These are phyloP conservation scores for Arabis hirsuta DNA, from an alignment of 345 rosid species.

Conservation along the genomic window DNA sequence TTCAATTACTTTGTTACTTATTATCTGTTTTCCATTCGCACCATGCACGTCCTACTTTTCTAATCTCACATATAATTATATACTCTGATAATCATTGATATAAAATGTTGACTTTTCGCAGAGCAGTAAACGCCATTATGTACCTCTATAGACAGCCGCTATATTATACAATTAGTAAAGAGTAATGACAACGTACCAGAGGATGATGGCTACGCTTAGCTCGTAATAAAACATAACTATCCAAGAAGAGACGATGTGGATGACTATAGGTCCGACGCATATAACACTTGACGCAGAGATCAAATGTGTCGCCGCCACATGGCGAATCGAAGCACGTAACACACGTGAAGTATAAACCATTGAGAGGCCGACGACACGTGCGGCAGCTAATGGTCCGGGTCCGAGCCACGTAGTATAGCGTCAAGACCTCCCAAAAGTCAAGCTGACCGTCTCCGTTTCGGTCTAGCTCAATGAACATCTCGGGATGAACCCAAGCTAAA, in stretches of 20 bases:
- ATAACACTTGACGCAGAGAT: conserved; percentile 26
- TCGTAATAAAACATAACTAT: conserved; percentile 31
- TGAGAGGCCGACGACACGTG: background rate
- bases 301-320: background rate
- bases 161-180: background rate
- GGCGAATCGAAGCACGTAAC: conserved; percentile 25
- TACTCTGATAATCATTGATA: no score
- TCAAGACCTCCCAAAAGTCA: conserved; percentile 35
- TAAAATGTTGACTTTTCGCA: no score
- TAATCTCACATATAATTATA: no score
- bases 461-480: conserved; percentile 16
- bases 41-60: no score
- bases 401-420: conserved; percentile 27
- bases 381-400: conserved; percentile 25
- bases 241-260: conserved; percentile 24
- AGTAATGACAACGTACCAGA: conserved; percentile 14
- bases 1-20: no score
- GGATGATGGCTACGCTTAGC: conserved; percentile 5
- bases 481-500: background rate
- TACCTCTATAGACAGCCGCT: no score
- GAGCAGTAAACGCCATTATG: no score
- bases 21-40: no score
- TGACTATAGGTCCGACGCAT: background rate
- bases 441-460: conserved; percentile 28
- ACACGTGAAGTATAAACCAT: conserved; percentile 26